Percentiles rank a stretch among this genome's conserved stretches.
phyloP scores from a whole-genome alignment of 2,329 filamentous ascomycete species.

The Penicillium hordei region DNA sequence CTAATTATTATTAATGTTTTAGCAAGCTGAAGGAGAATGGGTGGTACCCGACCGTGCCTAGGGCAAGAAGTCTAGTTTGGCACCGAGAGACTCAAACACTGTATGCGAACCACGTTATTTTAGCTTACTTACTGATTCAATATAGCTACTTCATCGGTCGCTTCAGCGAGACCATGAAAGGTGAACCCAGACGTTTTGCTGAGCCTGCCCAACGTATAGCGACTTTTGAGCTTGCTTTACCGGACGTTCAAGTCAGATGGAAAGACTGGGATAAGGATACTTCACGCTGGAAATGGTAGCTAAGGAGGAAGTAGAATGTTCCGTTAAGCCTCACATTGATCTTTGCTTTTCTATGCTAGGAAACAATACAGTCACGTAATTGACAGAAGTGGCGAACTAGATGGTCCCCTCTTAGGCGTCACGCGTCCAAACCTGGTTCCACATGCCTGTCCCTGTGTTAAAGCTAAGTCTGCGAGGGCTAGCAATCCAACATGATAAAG shows the following conservation, averaged over 20 bases:
- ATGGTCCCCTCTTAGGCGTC: too few species aligned
- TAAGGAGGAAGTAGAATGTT: not conserved
- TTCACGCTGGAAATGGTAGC: not conserved
- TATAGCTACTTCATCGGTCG: not conserved
- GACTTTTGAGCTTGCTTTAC: not conserved
- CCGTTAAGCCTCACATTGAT: not conserved
- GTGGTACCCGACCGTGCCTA: not conserved
- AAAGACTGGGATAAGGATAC: not conserved
- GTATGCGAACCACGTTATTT: not conserved
- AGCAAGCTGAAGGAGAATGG: not conserved
- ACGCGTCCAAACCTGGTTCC: too few species aligned
- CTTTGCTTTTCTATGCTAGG: not conserved
- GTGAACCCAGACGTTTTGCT: not conserved
- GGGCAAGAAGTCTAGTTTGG: not conserved
- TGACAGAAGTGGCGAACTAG: not conserved
- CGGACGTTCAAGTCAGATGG: not conserved
- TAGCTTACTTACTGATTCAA: not conserved
- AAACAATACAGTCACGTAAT: not conserved
- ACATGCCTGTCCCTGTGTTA: too few species aligned
- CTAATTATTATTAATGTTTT: not conserved
- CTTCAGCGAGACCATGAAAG: not conserved
- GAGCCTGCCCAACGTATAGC: not conserved
- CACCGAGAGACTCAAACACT: not conserved
- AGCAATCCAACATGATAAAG: too few species aligned
- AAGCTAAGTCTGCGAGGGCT: too few species aligned